Base-by-base conservation (phyloP, 805 yeast species). In the Spencermartinsiella europaea region DNA sequence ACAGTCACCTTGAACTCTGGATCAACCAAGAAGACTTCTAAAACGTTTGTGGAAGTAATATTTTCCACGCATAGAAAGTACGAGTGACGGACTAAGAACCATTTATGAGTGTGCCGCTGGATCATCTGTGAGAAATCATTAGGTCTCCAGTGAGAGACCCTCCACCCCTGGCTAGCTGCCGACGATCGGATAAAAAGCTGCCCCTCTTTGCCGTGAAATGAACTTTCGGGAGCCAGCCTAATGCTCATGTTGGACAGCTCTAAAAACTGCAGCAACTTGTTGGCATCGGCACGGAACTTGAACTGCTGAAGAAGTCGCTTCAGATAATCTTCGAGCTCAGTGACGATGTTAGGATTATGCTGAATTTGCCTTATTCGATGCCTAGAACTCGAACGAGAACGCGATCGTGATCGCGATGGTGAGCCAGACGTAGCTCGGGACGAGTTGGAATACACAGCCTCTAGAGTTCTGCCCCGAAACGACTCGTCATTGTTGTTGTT, bases 1-100 rank as follows among this genome's bases (percentile, higher is more conserved):
- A 79, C 71, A 50, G 72, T 67, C 36, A 85, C 72, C 48, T 75
- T 76, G 66, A 89, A 88, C n/a, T 69, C 67, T 0, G 80, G 64
- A 58, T 95, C 99, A n/a, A 91, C 85, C 35, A 91, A 58, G 56
- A 93, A 93, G 0, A 93, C 96, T 54, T 93, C 99, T 42, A 88
- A 71, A 0, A 96, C 95, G 0, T 88, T 80, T 0, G 97, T 86
- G 3, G 95, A 84, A 56, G 83, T 79, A 48, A 90, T 81, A 60
- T 86, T 90, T 2, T 95, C 81, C 1, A 89, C 96, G 61, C 86
- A 85, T 68, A 85, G 78, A 36, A 93, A 73, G 58, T 87, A 93
- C 1, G 95, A 83, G 60, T 81, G 83, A 47, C 98, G 76, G 1
- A 93, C 79, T 47, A 93, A 68, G 52, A 88, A 80, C 99, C 99